phyloP scores from a whole-genome alignment of 129 eudicot species.

The Flaveria robusta region DNA sequence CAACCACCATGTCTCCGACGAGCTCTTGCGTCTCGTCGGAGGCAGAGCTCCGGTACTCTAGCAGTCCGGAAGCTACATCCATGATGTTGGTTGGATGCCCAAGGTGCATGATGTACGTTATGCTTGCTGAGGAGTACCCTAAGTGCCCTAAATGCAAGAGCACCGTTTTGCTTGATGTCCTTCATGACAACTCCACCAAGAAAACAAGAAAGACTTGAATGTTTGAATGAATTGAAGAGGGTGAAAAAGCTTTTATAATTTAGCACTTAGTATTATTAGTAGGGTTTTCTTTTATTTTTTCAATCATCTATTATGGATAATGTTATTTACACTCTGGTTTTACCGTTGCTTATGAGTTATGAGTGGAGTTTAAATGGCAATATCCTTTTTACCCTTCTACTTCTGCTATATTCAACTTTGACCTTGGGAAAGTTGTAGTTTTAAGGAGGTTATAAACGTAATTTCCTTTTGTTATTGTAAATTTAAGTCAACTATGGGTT shows the following conservation, averaged over 20 bases:
- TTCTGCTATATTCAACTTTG: conserved; percentile 15
- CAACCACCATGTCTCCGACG: conserved; percentile 49
- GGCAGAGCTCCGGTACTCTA: conserved; percentile 38
- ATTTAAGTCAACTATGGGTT: conserved; percentile 21
- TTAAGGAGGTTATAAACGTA: conserved; percentile 23
- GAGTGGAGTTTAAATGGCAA: conserved; percentile 52
- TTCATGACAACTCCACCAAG: conserved; percentile 51
- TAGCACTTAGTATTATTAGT: conserved; percentile 38
- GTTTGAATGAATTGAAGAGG: conserved; percentile 20
- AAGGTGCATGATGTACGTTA: conserved; percentile 86
- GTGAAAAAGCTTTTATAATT: conserved; percentile 38
- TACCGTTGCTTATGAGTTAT: conserved; percentile 15
- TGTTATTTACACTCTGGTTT: conserved; percentile 58
- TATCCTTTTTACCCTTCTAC: conserved; percentile 33
- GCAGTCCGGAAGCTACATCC: conserved; percentile 77
- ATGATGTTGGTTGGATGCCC: conserved; percentile 95
- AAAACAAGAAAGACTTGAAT: conserved; percentile 44
- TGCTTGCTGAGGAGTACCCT: conserved; percentile 78
- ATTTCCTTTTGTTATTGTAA: not conserved
- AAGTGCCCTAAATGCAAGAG: conserved; percentile 93
- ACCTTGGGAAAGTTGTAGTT: conserved; percentile 1
- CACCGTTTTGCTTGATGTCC: conserved; percentile 78
- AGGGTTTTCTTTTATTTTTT: conserved; percentile 4
- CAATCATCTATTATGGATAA: conserved; percentile 24
- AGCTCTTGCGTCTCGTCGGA: conserved; percentile 89